These are phyloP conservation scores for Aspergillus sp. DNA, from an alignment of 2,329 filamentous ascomycete species.

Conservation along the genomic window DNA sequence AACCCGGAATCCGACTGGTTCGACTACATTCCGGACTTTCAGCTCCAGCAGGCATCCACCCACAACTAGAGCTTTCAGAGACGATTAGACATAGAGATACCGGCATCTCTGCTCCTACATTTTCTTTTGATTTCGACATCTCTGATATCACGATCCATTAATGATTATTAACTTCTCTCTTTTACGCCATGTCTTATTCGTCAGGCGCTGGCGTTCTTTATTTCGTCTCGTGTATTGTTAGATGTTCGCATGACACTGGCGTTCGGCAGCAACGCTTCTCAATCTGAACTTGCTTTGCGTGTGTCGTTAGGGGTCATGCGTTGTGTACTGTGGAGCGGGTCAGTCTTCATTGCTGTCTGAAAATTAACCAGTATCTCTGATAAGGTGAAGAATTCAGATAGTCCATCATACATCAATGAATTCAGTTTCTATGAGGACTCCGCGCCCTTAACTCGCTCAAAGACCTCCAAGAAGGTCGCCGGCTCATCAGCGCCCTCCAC, in stretches of 20 bases:
- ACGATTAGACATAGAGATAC: slow-evolving; percentile 7
- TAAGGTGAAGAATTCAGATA: neutral
- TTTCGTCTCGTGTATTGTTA: slow-evolving; percentile 13
- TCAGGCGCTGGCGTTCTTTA: slow-evolving; percentile 7
- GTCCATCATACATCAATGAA: neutral
- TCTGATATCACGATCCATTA: slow-evolving; percentile 6
- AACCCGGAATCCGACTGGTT: slow-evolving; percentile 80
- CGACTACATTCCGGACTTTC: slow-evolving; percentile 82
- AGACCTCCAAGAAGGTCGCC: slow-evolving; percentile 67
- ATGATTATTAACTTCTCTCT: slow-evolving; percentile 6
- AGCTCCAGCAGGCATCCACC: slow-evolving; percentile 58
- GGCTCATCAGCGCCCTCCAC: slow-evolving; percentile 75
- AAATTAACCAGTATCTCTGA: neutral
- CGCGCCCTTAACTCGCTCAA: slow-evolving; percentile 62
- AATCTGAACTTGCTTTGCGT: slow-evolving; percentile 4
- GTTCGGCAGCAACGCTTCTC: slow-evolving; percentile 6
- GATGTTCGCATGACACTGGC: slow-evolving; percentile 26
- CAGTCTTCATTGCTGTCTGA: neutral
- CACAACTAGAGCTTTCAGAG: slow-evolving; percentile 25
- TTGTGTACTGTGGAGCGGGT: neutral
- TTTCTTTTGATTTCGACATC: neutral
- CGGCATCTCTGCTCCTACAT: neutral
- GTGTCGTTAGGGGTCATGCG: neutral
- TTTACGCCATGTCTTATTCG: slow-evolving; percentile 3
- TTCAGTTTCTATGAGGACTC: neutral